Percentiles rank a stretch among this genome's conserved stretches.
Evolutionary conservation across 768 basidiomycete genomes (phyloP).

Genomic region (Tephrocybe sp.): DNA sequence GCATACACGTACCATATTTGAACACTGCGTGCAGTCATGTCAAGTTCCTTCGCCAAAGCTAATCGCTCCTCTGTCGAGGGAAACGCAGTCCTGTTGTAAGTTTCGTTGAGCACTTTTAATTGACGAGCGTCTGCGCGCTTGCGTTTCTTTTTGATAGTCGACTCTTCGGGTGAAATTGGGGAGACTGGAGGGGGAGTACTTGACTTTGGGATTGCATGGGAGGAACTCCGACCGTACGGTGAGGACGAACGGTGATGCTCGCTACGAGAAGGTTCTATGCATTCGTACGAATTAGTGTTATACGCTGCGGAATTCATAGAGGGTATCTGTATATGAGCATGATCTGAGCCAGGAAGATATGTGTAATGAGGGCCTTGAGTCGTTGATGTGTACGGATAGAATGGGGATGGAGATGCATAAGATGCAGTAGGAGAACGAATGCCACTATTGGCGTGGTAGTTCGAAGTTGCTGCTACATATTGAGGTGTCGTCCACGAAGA

Average conservation of each 20-base stretch:
- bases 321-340: constrained; percentile 21
- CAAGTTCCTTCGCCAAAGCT: constrained; percentile 69
- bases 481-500: constrained; percentile 45
- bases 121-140: constrained; percentile 82
- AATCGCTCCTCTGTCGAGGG: constrained; percentile 87
- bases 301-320: constrained; percentile 28
- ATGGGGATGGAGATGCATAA: constrained; percentile 56
- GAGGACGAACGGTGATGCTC: constrained; percentile 42
- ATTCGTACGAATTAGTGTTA: constrained; percentile 29
- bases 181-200: constrained; percentile 51
- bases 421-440: constrained; percentile 66
- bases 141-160: constrained; percentile 84
- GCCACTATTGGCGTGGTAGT: constrained; percentile 23
- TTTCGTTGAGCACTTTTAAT: constrained; percentile 77
- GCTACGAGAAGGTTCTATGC: constrained; percentile 24
- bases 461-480: constrained; percentile 24
- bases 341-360: constrained; percentile 36
- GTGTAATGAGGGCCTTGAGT: constrained; percentile 35
- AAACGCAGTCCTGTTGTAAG: constrained; percentile 78
- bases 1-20: constrained; percentile 68
- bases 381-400: constrained; percentile 44
- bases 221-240: constrained; percentile 40
- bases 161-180: constrained; percentile 51
- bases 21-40: constrained; percentile 83
- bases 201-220: constrained; percentile 35